These are phyloP conservation scores for Rhizoclosmatium sp. DNA, from an alignment of 192 early-diverging fungal species.

Conservation along the genomic window DNA sequence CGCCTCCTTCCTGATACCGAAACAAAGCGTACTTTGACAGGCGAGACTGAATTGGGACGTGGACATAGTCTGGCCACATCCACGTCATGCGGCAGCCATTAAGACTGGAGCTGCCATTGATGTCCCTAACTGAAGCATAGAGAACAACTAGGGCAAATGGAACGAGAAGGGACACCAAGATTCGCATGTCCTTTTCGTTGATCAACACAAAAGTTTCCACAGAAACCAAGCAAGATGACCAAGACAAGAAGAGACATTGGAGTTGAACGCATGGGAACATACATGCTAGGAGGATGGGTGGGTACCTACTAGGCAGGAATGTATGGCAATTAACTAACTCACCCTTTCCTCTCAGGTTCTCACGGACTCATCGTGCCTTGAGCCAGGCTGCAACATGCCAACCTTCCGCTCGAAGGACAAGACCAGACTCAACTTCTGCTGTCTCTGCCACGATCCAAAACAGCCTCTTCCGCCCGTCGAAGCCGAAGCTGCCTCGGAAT, in stretches of 20 bases:
- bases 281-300: constrained; percentile 32
- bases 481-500: neutral
- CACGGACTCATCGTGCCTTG: constrained; percentile 8
- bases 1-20: constrained; percentile 16
- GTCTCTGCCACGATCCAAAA: constrained; percentile 15
- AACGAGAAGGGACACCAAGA: neutral
- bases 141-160: neutral
- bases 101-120: neutral
- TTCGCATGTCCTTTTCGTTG: neutral
- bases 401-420: constrained; percentile 13
- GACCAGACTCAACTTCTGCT: constrained; percentile 1
- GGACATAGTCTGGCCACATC: constrained; percentile 33
- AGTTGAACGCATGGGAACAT: constrained; percentile 27
- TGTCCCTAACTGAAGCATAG: neutral
- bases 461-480: constrained; percentile 8
- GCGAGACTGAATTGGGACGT: neutral
- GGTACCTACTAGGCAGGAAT: neutral
- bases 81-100: constrained; percentile 37
- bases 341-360: constrained; percentile 1
- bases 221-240: constrained; percentile 9
- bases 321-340: too few relatives aligned
- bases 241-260: constrained; percentile 18
- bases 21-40: constrained; percentile 30
- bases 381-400: constrained; percentile 23
- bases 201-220: neutral